These are phyloP conservation scores for Cladophialophora psammophila DNA, from an alignment of 2,329 filamentous ascomycete species.

Conservation along the genomic window DNA sequence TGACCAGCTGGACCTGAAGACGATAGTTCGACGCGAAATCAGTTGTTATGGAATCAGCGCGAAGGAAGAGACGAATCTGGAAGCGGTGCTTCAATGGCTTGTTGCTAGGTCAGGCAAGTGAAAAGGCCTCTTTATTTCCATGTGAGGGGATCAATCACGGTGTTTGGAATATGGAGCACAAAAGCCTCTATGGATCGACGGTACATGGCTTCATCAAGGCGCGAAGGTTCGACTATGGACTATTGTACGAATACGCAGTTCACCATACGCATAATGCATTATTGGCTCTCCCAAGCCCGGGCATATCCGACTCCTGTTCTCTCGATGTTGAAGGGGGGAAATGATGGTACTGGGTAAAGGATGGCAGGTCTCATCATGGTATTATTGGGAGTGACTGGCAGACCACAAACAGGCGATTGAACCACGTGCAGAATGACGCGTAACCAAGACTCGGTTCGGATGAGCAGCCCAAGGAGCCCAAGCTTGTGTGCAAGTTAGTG, in stretches of 20 bases:
- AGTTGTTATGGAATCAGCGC: constrained; percentile 99
- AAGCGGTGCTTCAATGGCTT: constrained; percentile 95
- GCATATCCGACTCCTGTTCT: neutral
- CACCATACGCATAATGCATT: neutral
- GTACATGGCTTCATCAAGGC: neutral
- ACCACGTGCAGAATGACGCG: constrained; percentile 20
- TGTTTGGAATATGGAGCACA: constrained; percentile 2
- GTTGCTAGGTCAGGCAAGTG: constrained; percentile 85
- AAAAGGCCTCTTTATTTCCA: constrained; percentile 39
- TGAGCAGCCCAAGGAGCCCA: neutral
- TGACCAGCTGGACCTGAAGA: constrained; percentile 87
- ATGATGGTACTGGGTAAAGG: neutral
- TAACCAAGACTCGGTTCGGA: constrained; percentile 21
- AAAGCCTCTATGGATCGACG: neutral
- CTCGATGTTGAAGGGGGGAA: neutral
- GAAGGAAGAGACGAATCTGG: constrained; percentile 98
- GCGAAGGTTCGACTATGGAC: neutral
- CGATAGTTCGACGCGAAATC: constrained; percentile 89
- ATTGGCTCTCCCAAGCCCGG: neutral
- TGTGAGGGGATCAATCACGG: neutral
- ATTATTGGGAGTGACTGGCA: neutral
- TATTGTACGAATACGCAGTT: neutral
- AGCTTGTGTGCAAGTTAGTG: neutral
- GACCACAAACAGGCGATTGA: neutral
- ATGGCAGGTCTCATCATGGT: neutral